Evolutionary conservation across 2,329 filamentous ascomycete species (phyloP), one percentile per base, ranked within the genome.

Genomic region (Zymoseptoria ardabiliae): DNA sequence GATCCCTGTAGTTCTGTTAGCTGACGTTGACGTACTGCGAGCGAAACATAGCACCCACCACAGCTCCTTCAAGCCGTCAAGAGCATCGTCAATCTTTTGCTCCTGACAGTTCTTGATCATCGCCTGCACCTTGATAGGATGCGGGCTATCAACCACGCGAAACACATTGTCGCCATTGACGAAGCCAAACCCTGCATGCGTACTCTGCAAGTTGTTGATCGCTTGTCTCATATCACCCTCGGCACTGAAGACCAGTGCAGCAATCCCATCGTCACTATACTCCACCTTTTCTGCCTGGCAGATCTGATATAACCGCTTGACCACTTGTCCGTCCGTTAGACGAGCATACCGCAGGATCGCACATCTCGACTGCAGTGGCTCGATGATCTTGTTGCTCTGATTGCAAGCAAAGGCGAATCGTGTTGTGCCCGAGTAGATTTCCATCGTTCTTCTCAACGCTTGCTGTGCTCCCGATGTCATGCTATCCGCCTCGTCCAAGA

Each of bases 171-270:
- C 93, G 17, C 92, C 92, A 58, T 88, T 95, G n/a, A 99, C 90
- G 69, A 99, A 95, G 0, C 92, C 93, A 71, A 97, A 99, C 1
- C 94, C 94, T 4, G 93, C 91, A 74, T 82, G 85, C 0, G 94
- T 97, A 66, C 90, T 95, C 74, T 99, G 94, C 66, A 99, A 77
- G 75, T 97, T 97, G 78, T 99, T 99, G 80, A 99, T 96, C 41
- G 94, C 94, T 77, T 99, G 94, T 62, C 94, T 86, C 94, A 99
- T 99, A 73, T 99, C 94, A 58, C 94, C 94, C 75, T 99, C 94
- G 6, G 94, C 94, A 63, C 89, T 94, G 78, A 99, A 99, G 0
- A 99, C 91, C 35, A 99, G 79, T n/a, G 94, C 94, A 0, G 93
- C 94, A 60, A 97, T 81, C 0, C 94, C 94, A 73, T 97, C 93